These are phyloP conservation scores for Trametes maxima DNA, from an alignment of 768 basidiomycete genomes.

Conservation along the genomic window DNA sequence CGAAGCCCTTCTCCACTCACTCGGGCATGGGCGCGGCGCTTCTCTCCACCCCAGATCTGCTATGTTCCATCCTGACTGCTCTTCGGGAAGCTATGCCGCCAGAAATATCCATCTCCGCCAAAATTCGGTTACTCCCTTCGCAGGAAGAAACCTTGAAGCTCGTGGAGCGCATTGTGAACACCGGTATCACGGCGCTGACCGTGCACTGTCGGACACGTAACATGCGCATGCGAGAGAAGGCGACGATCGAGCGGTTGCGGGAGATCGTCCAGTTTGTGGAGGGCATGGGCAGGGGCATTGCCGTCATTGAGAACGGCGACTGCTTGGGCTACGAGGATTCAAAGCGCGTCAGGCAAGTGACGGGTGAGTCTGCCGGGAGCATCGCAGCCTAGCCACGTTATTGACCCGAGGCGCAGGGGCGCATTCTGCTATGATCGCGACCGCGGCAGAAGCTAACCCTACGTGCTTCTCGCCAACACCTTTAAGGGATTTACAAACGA, in stretches of 20 bases:
- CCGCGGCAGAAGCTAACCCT: conserved; percentile 92
- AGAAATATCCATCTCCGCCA: conserved; percentile 88
- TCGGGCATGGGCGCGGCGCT: conserved; percentile 97
- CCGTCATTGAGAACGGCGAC: conserved; percentile 94
- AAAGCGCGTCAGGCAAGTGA: conserved; percentile 68
- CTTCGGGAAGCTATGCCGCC: conserved; percentile 72
- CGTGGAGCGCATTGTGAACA: conserved; percentile 84
- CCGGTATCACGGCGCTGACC: conserved; percentile 87
- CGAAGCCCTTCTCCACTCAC: conserved; percentile 93
- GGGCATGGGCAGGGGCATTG: conserved; percentile 71
- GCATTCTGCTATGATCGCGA: conserved; percentile 94
- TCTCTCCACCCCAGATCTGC: conserved; percentile 85
- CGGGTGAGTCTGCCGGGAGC: conserved; percentile 51
- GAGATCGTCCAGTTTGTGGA: conserved; percentile 89
- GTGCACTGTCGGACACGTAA: conserved; percentile 93
- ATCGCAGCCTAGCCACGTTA: not conserved
- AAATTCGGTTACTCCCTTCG: conserved; percentile 85
- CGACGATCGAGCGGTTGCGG: conserved; percentile 72
- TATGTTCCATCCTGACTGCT: conserved; percentile 85
- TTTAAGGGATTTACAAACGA: conserved; percentile 66
- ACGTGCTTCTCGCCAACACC: conserved; percentile 79
- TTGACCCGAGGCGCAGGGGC: conserved; percentile 51
- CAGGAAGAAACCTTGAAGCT: conserved; percentile 89
- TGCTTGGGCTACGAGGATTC: conserved; percentile 80
- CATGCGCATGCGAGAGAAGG: conserved; percentile 84